Conservation (phyloP, 192 early-diverging fungal species). For the Piromyces finnis region DNA sequence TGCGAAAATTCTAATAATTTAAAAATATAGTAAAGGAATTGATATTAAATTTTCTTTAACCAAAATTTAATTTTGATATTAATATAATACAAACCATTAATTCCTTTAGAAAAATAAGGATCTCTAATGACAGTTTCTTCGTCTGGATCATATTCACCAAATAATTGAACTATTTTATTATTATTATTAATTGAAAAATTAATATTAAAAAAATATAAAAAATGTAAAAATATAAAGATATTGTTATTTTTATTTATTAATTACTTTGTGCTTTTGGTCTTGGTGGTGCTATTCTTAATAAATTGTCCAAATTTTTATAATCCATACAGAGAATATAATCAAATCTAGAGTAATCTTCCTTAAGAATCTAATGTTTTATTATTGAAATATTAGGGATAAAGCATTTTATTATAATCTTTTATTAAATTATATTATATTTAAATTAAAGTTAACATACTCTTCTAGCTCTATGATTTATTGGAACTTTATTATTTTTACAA, state of each 20-base stretch:
- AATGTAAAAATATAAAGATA: too few relatives aligned
- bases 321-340: not conserved
- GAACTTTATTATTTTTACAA: not conserved
- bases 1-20: conserved; percentile 26
- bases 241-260: not conserved
- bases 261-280: not conserved
- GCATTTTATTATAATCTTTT: too few relatives aligned
- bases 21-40: too few relatives aligned
- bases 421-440: too few relatives aligned
- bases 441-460: not conserved
- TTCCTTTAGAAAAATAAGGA: not conserved
- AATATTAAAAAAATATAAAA: too few relatives aligned
- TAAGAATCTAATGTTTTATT: not conserved
- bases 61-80: too few relatives aligned
- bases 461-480: not conserved
- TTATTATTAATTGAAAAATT: too few relatives aligned
- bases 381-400: too few relatives aligned
- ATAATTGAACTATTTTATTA: not conserved
- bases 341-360: not conserved
- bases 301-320: not conserved
- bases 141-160: not conserved
- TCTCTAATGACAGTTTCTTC: not conserved
- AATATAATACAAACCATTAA: not conserved
- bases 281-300: not conserved
- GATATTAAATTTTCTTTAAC: too few relatives aligned